phyloP scores from a whole-genome alignment of 495 filamentous ascomycete species.

The Chlorociboria aeruginascens region DNA sequence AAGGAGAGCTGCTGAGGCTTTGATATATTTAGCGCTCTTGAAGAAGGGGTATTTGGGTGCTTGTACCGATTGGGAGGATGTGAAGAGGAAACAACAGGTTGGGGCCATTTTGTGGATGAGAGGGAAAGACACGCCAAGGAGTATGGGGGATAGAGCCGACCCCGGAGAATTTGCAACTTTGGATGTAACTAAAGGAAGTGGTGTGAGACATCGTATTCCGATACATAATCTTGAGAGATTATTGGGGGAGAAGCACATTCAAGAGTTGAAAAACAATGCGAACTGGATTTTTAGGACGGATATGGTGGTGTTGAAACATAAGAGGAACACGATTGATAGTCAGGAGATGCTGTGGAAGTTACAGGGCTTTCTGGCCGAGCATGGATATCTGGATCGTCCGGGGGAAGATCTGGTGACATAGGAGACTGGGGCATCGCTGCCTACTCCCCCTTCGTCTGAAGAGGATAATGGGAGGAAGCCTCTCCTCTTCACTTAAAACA shows the following conservation, averaged over 20 bases:
- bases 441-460: too few relatives aligned
- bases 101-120: constrained; percentile 12
- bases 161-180: constrained; percentile 15
- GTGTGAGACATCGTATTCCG: constrained; percentile 5
- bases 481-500: too few relatives aligned
- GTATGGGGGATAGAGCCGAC: neutral
- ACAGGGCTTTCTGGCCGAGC: constrained; percentile 40
- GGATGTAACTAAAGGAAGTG: neutral
- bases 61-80: constrained; percentile 25
- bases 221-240: constrained; percentile 14
- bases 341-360: constrained; percentile 57
- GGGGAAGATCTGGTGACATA: neutral
- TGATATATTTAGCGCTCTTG: constrained; percentile 15
- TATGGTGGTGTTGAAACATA: constrained; percentile 27
- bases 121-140: too few relatives aligned
- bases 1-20: constrained; percentile 28
- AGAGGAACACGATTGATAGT: constrained; percentile 35
- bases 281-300: constrained; percentile 30
- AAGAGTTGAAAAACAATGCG: constrained; percentile 5
- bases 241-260: constrained; percentile 11
- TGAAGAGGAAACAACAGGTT: constrained; percentile 7
- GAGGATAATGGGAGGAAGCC: too few relatives aligned
- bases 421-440: too few relatives aligned
- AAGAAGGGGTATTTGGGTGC: constrained; percentile 16
- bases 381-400: neutral